A percentile compares a stretch with the other conserved stretches of the same genome.
phyloP scores from a whole-genome alignment of 495 filamentous ascomycete species.

The Hyaloscypha finlandica region DNA sequence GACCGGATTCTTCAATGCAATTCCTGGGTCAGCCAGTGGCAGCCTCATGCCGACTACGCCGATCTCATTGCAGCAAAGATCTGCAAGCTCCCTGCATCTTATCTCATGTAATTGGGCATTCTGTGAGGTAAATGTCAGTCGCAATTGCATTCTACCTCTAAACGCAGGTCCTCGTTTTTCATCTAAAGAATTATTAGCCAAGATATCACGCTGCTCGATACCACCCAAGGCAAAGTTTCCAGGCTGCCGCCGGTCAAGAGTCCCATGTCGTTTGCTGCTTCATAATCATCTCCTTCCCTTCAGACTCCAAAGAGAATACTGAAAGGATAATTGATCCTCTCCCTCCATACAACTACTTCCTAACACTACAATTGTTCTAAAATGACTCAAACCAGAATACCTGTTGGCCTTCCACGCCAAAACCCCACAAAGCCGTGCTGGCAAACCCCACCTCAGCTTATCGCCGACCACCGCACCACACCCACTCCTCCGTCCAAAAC shows the following conservation, averaged over 20 bases:
- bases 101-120: not conserved
- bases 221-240: not conserved
- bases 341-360: not conserved
- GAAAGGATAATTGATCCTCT: not conserved
- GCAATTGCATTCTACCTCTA: not conserved
- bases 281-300: not conserved
- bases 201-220: not conserved
- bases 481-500: conserved; percentile 45
- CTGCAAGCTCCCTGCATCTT: not conserved
- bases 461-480: conserved; percentile 57
- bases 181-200: not conserved
- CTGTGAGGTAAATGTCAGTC: not conserved
- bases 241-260: not conserved
- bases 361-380: not conserved
- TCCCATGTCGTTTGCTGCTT: not conserved
- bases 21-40: no score
- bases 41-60: not conserved
- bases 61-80: not conserved
- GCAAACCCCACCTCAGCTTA: conserved; percentile 45
- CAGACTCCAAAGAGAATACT: not conserved
- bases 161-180: not conserved
- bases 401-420: conserved; percentile 44
- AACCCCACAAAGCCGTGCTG: conserved; percentile 69
- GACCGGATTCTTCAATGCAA: no score
- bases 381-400: conserved; percentile 25